Conservation (phyloP, 768 basidiomycete genomes). For the Russula olivacea region DNA sequence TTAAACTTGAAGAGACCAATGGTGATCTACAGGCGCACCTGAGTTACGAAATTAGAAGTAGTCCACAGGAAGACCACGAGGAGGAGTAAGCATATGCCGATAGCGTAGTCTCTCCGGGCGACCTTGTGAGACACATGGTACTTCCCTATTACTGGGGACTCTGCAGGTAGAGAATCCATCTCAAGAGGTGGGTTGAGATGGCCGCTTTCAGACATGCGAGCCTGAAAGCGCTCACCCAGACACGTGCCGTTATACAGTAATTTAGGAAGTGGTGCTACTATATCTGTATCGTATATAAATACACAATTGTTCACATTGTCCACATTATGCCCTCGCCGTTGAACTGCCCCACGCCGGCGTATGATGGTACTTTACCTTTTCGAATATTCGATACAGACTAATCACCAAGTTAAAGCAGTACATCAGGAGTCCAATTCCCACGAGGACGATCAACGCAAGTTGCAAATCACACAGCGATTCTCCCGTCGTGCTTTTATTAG, state of each 20-base stretch:
- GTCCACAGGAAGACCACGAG: slow-evolving; percentile 87
- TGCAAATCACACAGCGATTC: slow-evolving; percentile 68
- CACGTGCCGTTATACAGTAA: background rate
- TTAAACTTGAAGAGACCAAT: background rate
- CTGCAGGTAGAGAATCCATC: slow-evolving; percentile 21
- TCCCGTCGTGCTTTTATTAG: slow-evolving; percentile 41
- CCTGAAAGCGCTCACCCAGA: background rate
- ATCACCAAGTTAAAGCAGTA: slow-evolving; percentile 84
- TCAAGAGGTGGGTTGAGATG: slow-evolving; percentile 10
- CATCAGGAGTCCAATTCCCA: slow-evolving; percentile 68
- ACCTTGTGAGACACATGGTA: background rate
- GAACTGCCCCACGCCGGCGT: slow-evolving; percentile 3
- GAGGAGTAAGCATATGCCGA: slow-evolving; percentile 66
- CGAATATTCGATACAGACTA: slow-evolving; percentile 79
- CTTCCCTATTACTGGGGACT: background rate
- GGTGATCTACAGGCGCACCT: slow-evolving; percentile 39
- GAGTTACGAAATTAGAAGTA: slow-evolving; percentile 78
- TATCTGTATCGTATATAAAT: background rate
- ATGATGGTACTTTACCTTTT: slow-evolving; percentile 75
- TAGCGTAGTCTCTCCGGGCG: slow-evolving; percentile 36
- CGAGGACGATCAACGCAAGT: slow-evolving; percentile 68
- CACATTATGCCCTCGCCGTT: background rate
- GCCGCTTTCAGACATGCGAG: slow-evolving; percentile 1
- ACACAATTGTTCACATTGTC: no score
- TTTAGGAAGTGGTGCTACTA: background rate